Base-by-base conservation (phyloP, 2,329 filamentous ascomycete species). In the Penicillium vulpinum region DNA sequence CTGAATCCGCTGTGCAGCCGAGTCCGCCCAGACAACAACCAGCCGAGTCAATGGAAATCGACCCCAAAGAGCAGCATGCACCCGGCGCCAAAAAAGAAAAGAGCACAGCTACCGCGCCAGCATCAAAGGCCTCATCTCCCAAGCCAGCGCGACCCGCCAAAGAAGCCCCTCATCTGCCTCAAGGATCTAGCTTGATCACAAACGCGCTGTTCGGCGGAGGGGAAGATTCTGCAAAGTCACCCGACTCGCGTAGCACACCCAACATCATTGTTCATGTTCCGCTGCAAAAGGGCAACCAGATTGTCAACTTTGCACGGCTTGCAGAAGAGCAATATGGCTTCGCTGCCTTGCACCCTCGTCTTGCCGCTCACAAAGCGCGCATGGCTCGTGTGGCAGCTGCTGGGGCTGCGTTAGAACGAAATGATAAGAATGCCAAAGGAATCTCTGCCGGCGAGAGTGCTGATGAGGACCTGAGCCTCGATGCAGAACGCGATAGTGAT, bases 281-380 rank as follows among this genome's bases (percentile, higher is more conserved):
- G 0, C 82, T 99, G 38, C 85, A 88, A 56, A 87, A 90, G 66
- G 88, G 85, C 35, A 96, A 96, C 73, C 91, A 93, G 64, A 93
- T 95, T 59, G 86, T 99, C 76, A 97, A 97, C 73, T 97, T 97
- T 63, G 92, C 93, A 68, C 90, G 91, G 43, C 82, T 97, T 75
- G 94, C 95, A 11, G 91, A 96, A 75, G 92, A 95, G 62, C 89
- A 88, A 60, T 97, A 97, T 72, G 94, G 94, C 24, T 96, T 93
- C 81, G 92, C 95, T 60, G 94, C 93, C 0, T 81, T 97, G 35
- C 92, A 97, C 71, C 94, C 94, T 29, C 89, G 92, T 8, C 83
- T 95, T 60, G 94, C 94, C 2, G 92, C 92, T 31, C 91, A 94
- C 62, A 88, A 90, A 62, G 91, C 95, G 67, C 88, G 91, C 54